Conservation (phyloP, 768 basidiomycete species). For the Hypholoma sublateritium region DNA sequence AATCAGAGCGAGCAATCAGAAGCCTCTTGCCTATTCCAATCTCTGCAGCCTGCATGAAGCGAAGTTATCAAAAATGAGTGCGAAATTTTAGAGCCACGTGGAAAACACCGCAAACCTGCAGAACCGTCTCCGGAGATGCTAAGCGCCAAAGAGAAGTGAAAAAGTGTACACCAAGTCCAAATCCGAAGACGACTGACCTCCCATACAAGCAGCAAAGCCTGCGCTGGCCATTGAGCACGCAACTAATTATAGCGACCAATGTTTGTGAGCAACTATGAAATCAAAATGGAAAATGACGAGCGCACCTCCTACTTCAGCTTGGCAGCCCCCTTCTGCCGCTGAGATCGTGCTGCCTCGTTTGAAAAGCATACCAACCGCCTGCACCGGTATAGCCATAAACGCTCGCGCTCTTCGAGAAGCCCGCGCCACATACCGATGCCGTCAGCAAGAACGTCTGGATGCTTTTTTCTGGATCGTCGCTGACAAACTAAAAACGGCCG, state of each 20-base stretch:
- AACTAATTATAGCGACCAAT: slow-evolving; percentile 39
- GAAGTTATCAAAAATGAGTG: slow-evolving; percentile 12
- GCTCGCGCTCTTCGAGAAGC: no score
- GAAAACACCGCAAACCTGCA: slow-evolving; percentile 50
- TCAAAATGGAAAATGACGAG: not conserved
- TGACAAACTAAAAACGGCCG: slow-evolving; percentile 62
- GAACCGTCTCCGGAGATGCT: slow-evolving; percentile 81
- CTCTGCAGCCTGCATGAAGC: slow-evolving; percentile 64
- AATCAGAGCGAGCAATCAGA: not conserved
- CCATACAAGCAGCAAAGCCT: slow-evolving; percentile 94
- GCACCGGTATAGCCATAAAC: not conserved
- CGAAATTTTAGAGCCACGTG: not conserved
- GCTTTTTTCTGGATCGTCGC: slow-evolving; percentile 87
- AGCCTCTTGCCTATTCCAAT: slow-evolving; percentile 75
- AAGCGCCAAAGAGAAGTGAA: not conserved
- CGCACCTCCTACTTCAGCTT: slow-evolving; percentile 91
- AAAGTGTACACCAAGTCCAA: not conserved
- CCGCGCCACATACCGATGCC: slow-evolving; percentile 58
- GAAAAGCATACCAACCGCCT: slow-evolving; percentile 94
- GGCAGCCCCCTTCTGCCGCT: slow-evolving; percentile 94
- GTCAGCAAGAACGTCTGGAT: slow-evolving; percentile 89
- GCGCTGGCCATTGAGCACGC: slow-evolving; percentile 96
- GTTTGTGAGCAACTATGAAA: not conserved
- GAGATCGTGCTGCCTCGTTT: slow-evolving; percentile 97
- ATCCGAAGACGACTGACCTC: slow-evolving; percentile 42